Evolutionary conservation across 2,329 filamentous ascomycete genomes (phyloP).

Genomic region (Alternaria angustiovoidea): DNA sequence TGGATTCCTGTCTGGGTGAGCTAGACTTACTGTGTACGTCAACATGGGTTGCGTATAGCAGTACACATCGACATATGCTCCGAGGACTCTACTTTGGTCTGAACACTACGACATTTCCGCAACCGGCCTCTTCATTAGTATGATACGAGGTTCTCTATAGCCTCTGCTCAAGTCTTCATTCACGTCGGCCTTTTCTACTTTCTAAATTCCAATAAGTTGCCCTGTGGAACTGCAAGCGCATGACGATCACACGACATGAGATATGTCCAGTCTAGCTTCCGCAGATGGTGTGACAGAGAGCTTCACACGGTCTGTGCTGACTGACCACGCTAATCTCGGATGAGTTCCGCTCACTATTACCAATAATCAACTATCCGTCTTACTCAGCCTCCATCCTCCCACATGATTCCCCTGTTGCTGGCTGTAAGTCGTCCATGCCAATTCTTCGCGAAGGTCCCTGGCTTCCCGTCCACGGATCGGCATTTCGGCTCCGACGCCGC

Average conservation of each 20-base stretch:
- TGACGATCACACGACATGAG: conserved; percentile 4
- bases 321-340: conserved; percentile 21
- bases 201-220: not conserved
- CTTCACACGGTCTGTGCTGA: conserved; percentile 11
- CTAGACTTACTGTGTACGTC: not conserved
- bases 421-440: conserved; percentile 8
- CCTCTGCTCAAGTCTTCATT: not conserved
- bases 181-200: not conserved
- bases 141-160: not conserved
- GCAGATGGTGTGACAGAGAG: conserved; percentile 1
- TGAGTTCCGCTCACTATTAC: conserved; percentile 18
- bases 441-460: conserved; percentile 2
- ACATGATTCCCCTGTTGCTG: conserved; percentile 12
- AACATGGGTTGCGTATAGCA: not conserved
- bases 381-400: conserved; percentile 27
- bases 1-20: not conserved
- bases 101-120: not conserved
- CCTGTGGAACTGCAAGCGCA: not conserved
- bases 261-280: not conserved
- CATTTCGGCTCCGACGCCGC: not conserved
- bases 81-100: not conserved
- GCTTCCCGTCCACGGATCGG: conserved; percentile 4
- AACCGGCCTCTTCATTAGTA: not conserved
- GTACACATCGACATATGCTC: not conserved
- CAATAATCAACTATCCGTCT: conserved; percentile 28